Conservation (phyloP, 805 yeast species). For the Gaillardinia entomophila region DNA sequence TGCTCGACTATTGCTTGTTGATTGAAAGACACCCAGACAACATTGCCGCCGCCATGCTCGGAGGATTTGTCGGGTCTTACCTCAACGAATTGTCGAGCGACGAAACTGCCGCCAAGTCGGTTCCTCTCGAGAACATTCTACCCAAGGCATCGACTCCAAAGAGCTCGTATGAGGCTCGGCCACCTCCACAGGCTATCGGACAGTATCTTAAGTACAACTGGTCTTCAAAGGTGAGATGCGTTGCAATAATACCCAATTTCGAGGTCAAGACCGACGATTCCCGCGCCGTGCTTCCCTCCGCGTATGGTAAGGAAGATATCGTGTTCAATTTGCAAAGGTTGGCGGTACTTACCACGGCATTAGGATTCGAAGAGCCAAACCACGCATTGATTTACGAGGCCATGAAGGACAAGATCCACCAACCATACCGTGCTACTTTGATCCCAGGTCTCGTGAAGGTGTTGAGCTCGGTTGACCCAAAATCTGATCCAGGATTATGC, state of each 20-base stretch:
- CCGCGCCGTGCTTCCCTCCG: constrained; percentile 80
- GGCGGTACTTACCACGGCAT: constrained; percentile 87
- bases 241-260: constrained; percentile 89
- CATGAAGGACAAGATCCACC: constrained; percentile 96
- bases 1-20: constrained; percentile 93
- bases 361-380: constrained; percentile 79
- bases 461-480: constrained; percentile 73
- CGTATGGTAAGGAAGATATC: constrained; percentile 74
- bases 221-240: constrained; percentile 76
- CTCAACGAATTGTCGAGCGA: constrained; percentile 70
- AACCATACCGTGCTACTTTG: constrained; percentile 88
- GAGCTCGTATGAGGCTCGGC: constrained; percentile 23
- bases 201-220: constrained; percentile 81
- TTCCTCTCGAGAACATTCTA: constrained; percentile 79
- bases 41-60: constrained; percentile 98
- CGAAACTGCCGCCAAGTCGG: constrained; percentile 70
- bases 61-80: constrained; percentile 96
- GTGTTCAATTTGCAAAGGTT: constrained; percentile 91
- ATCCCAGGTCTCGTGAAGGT: constrained; percentile 90
- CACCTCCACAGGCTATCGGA: constrained; percentile 84
- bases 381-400: constrained; percentile 82
- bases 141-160: constrained; percentile 70
- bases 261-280: constrained; percentile 92
- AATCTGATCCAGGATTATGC: constrained; percentile 73
- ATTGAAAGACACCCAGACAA: constrained; percentile 98